Percentiles rank a stretch among this genome's conserved stretches.
phyloP scores from a whole-genome alignment of 116 monocot genomes.

The Cymodocea nodosa region DNA sequence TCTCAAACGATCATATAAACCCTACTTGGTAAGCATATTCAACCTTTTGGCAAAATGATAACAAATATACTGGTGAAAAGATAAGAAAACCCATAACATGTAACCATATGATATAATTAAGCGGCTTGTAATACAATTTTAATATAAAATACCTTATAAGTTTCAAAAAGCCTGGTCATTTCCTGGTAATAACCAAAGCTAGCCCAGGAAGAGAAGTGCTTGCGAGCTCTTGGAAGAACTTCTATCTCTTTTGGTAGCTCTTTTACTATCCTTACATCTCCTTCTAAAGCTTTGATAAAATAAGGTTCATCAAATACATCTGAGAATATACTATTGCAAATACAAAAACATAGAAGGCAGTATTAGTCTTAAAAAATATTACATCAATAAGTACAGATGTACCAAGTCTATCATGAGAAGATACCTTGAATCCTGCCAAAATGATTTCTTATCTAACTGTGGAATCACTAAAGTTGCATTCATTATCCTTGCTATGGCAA shows the following conservation, averaged over 20 bases:
- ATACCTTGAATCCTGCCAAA: constrained; percentile 94
- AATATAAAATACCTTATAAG: constrained; percentile 44
- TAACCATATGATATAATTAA: too few species aligned
- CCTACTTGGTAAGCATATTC: too few species aligned
- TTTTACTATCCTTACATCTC: constrained; percentile 54
- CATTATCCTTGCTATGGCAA: constrained; percentile 84
- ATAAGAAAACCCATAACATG: too few species aligned
- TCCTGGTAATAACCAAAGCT: constrained; percentile 70
- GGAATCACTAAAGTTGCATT: constrained; percentile 95
- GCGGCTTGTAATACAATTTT: too few species aligned
- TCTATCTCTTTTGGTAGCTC: constrained; percentile 62
- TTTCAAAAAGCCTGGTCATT: constrained; percentile 38
- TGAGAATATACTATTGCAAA: constrained; percentile 44
- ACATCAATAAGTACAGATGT: not conserved
- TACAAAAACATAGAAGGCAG: not conserved
- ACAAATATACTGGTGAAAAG: too few species aligned
- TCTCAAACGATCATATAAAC: not conserved
- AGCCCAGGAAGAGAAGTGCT: constrained; percentile 89
- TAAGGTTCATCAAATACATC: constrained; percentile 85
- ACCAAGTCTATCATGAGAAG: not conserved
- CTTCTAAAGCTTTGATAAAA: constrained; percentile 69
- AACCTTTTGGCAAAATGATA: too few species aligned
- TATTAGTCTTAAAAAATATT: not conserved
- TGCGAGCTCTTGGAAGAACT: constrained; percentile 65
- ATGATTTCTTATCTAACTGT: constrained; percentile 73